Conservation (phyloP, 2,329 filamentous ascomycete genomes). For the Phyllachora maydis region DNA sequence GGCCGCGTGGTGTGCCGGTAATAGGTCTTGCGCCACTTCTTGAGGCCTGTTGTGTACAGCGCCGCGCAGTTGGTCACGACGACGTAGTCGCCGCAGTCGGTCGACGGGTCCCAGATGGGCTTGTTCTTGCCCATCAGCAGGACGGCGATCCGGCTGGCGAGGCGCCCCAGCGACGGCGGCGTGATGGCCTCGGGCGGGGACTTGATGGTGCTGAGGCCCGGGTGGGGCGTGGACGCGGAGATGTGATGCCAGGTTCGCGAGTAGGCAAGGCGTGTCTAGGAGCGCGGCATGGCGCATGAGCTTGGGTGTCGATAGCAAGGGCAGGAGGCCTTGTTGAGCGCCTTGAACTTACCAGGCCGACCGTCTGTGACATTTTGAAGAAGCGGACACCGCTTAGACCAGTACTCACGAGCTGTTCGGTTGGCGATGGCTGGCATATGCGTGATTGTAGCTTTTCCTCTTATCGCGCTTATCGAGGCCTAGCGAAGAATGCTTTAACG, state of each 20-base stretch:
- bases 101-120: conserved; percentile 90
- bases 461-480: too few species aligned
- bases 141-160: conserved; percentile 71
- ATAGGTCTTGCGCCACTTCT: conserved; percentile 87
- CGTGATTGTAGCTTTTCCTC: too few species aligned
- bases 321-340: conserved; percentile 1
- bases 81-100: conserved; percentile 97
- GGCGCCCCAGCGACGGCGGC: conserved; percentile 66
- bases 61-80: conserved; percentile 80
- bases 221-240: conserved; percentile 48
- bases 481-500: too few species aligned
- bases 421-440: too few species aligned
- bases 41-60: conserved; percentile 75
- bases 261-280: conserved; percentile 85
- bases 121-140: conserved; percentile 98
- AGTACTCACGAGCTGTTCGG: too few species aligned
- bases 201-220: conserved; percentile 32
- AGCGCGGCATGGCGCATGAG: too few species aligned
- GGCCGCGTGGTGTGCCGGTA: conserved; percentile 87
- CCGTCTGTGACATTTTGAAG: conserved; percentile 60
- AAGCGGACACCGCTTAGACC: too few species aligned
- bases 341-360: conserved; percentile 48
- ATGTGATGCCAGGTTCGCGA: conserved; percentile 83
- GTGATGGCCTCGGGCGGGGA: conserved; percentile 28
- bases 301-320: conserved; percentile 1